A percentile compares a stretch with the other conserved stretches of the same genome.
Conservation (phyloP, 306 rosid genomes). For the Dryas alaskensis region DNA sequence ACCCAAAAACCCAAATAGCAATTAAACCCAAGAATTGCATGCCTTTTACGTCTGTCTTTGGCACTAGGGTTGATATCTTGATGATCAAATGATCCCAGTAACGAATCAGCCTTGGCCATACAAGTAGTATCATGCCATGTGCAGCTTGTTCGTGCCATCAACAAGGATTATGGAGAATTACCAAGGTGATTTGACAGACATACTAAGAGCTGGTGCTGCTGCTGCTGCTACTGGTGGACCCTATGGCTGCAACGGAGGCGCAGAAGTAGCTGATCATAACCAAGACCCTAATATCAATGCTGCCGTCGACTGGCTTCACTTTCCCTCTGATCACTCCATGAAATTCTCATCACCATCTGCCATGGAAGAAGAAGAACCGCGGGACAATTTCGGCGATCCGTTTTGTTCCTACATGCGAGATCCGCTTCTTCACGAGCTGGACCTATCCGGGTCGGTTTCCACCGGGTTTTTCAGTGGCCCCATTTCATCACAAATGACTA, state of each 20-base stretch:
- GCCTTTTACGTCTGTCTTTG: background rate
- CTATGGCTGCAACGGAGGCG: no score
- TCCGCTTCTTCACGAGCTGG: constrained; percentile 61
- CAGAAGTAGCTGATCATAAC: background rate
- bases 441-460: constrained; percentile 2
- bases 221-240: constrained; percentile 27
- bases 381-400: constrained; percentile 63
- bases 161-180: constrained; percentile 55
- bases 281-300: background rate
- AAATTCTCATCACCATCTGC: constrained; percentile 27
- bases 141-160: constrained; percentile 34
- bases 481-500: constrained; percentile 22
- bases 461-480: constrained; percentile 31
- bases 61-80: background rate
- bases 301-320: constrained; percentile 16
- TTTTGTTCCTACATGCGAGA: constrained; percentile 63
- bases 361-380: constrained; percentile 29
- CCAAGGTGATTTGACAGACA: constrained; percentile 87
- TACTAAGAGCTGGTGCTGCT: constrained; percentile 46
- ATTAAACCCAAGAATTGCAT: background rate
- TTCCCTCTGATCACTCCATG: constrained; percentile 15
- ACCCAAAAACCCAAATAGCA: background rate
- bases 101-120: background rate
- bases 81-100: background rate
- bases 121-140: constrained; percentile 32